Conservation (phyloP, 2,329 filamentous ascomycete species). For the Verticillium tricorpus region DNA sequence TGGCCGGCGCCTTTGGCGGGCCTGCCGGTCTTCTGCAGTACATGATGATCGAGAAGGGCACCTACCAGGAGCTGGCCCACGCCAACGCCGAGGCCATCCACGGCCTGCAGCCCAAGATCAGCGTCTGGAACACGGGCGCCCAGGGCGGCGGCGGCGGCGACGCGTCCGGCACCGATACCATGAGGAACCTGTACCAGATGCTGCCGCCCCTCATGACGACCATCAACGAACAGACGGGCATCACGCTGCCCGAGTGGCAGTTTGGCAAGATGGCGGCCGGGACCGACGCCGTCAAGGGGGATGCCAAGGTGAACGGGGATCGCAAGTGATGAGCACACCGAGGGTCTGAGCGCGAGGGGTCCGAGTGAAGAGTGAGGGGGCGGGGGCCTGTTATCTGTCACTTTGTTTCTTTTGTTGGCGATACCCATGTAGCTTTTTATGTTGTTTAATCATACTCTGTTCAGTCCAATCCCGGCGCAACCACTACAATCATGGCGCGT, state of each 20-base stretch:
- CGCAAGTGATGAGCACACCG: no score
- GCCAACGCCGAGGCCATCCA: conserved; percentile 73
- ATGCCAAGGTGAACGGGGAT: conserved; percentile 3
- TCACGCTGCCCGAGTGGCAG: conserved; percentile 74
- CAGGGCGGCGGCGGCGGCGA: conserved; percentile 37
- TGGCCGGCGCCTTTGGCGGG: conserved; percentile 70
- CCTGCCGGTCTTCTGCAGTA: conserved; percentile 75
- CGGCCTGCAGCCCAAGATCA: conserved; percentile 84
- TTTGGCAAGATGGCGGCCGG: conserved; percentile 43
- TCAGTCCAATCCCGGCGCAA: neutral
- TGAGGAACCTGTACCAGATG: conserved; percentile 80
- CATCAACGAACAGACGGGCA: conserved; percentile 85
- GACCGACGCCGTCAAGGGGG: conserved; percentile 21
- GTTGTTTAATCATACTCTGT: neutral
- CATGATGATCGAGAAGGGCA: conserved; percentile 82
- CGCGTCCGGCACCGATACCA: conserved; percentile 48
- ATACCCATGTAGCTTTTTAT: neutral
- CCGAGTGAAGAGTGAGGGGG: no score
- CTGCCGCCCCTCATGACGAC: conserved; percentile 78
- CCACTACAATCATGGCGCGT: no score
- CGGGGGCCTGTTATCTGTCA: neutral
- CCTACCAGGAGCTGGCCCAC: conserved; percentile 70
- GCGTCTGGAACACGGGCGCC: conserved; percentile 77
- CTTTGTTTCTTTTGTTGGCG: neutral
- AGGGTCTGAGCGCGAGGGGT: no score